Base-by-base conservation (phyloP, 305 asterid species). In the Lippia alba region DNA sequence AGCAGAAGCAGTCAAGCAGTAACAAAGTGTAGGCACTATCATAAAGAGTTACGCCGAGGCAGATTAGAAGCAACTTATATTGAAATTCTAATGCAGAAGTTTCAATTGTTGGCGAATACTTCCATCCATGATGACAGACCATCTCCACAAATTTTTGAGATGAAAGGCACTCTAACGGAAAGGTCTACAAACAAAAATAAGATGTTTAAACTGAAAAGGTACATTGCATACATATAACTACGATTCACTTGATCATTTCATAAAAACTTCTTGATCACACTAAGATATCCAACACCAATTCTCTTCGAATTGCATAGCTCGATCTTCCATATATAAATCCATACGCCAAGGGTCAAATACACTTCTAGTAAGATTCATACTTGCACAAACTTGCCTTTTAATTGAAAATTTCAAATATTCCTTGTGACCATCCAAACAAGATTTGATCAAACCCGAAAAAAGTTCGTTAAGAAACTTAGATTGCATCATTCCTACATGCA, bases 11-110 rank as follows among this genome's bases (percentile, higher is more conserved):
- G 41, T 36, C 41, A 63, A 63, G 69, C 30, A 62, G 55, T 44
- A 45, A 61, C 45, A 50, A 44, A 58, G 51, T 40, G 24, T 24
- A 64, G 54, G 59, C 50, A 48, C 62, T 14, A 64, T 61, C 11
- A 5, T 50, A 59, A 54, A 24, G 33, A 53, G 64, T 46, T 44
- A 34, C 50, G 64, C 36, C 39, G 18, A 49, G 45, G 55, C 64
- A 56, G 14, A 19, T 33, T n/a, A 50, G 49, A 36, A 59, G 48
- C 19, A 36, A 34, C 9, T 58, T 44, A 44, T 44, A 24, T 59
- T 4, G 44, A 24, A 46, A 24, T 24, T 66, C 34, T 55, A 10
- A n/a, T 44, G 33, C 33, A 2, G 50, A 62, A 30, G 18, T 48
- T 17, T n/a, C 61, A 16, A 54, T 19, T 19, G 46, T 53, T 30